Evolutionary conservation across 352 stramenopile genomes (phyloP), one percentile per base, ranked within the genome.

Genomic region (Thalassiosira pacifica): DNA sequence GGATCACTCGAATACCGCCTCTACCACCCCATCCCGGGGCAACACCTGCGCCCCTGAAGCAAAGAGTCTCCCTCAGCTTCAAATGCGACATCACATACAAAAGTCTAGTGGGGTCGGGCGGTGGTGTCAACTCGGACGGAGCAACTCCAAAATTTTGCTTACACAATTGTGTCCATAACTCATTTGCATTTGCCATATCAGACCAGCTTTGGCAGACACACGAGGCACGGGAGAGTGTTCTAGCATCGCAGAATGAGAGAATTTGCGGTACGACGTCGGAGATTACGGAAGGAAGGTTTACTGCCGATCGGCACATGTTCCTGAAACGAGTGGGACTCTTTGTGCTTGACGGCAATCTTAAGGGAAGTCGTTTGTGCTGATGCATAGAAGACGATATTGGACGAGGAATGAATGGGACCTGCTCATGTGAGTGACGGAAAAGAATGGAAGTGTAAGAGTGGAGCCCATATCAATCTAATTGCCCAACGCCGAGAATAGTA

Each of bases 161-260:
- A 34, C 86, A 91, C 34, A 91, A 60, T 45, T 87, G 48, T 34
- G 85, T 78, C 86, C 86, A 91, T 13, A 91, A 42, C 40, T 76
- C 52, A 73, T 89, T 76, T 3, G 63, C 31, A 27, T 87, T 70
- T 34, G 79, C 79, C 65, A 88, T 76, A 29, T 42, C 64, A n/a
- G 18, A 65, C 72, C 79, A 91, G 10, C 71, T 72, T 2, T 53
- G 60, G 37, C 76, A 91, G 13, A 79, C 71, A 18, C 45, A 77
- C 10, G 82, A 84, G 1, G 78, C 72, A 22, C 72, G 76, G 10
- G 80, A 82, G 40, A 91, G 67, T 26, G 85, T 87, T 1, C 5
- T 61, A n/a, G 80, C 82, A 59, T 91, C 85, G 40, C 67, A 83
- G 78, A 77, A 91, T 1, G 82, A 83, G 18, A 91, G 81, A 48